Evolutionary conservation across 108 stramenopile genomes (phyloP).

Genomic region (Aurantiochytrium sp.): DNA sequence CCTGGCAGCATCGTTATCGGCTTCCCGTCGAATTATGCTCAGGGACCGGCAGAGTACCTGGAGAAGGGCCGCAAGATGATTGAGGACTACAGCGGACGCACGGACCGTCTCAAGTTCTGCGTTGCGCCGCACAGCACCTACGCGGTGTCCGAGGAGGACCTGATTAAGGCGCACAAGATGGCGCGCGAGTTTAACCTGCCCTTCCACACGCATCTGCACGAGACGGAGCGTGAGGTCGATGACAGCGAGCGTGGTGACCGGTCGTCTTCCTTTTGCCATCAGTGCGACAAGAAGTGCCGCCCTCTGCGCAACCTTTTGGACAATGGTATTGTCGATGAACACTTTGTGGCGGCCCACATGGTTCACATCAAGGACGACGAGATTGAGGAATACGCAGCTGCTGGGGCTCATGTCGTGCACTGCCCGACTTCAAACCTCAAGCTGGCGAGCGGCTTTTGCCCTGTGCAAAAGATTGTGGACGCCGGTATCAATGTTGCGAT

Average conservation of each 20-base stretch:
- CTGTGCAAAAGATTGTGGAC: background rate
- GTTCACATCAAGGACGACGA: background rate
- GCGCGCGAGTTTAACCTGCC: background rate
- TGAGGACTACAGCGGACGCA: background rate
- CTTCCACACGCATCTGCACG: constrained; percentile 24
- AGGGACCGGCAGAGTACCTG: background rate
- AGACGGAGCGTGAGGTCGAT: constrained; percentile 5
- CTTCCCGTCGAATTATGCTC: constrained; percentile 12
- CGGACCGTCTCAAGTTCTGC: background rate
- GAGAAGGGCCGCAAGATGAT: background rate
- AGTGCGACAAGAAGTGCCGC: constrained; percentile 2
- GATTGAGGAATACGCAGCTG: background rate
- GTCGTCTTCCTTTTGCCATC: background rate
- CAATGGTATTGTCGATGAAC: background rate
- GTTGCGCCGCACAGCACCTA: constrained; percentile 26
- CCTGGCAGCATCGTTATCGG: background rate
- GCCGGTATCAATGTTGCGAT: constrained; percentile 24
- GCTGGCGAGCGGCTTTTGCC: constrained; percentile 22
- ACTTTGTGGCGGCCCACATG: constrained; percentile 24
- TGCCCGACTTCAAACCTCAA: constrained; percentile 29
- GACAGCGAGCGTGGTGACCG: background rate
- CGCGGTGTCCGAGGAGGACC: background rate
- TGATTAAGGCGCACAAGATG: background rate
- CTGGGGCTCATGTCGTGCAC: background rate
- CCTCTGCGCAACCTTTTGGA: constrained; percentile 9